These are phyloP conservation scores for Nectriaceae sp. DNA, from an alignment of 2,329 filamentous ascomycete species.

Conservation along the genomic window DNA sequence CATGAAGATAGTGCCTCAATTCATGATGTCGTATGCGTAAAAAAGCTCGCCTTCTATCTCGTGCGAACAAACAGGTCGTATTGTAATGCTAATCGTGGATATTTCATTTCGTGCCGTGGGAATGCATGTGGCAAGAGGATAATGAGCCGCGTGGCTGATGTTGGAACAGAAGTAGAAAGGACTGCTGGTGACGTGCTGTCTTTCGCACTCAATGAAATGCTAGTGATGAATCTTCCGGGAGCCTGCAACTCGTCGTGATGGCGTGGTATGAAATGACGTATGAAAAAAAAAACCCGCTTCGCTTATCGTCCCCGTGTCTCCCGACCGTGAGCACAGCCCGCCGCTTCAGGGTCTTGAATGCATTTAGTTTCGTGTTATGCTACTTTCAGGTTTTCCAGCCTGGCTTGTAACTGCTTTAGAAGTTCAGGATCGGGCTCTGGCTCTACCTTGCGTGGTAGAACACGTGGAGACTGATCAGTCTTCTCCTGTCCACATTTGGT, in stretches of 20 bases:
- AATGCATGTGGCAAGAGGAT: constrained; percentile 6
- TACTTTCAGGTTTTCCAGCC: constrained; percentile 48
- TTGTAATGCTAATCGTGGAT: constrained; percentile 9
- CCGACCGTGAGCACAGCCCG: too few species aligned
- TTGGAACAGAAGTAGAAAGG: constrained; percentile 20
- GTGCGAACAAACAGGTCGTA: constrained; percentile 16
- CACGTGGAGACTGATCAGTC: constrained; percentile 60
- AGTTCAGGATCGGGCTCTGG: constrained; percentile 63
- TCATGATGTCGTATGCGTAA: constrained; percentile 26
- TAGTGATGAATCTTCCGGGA: neutral
- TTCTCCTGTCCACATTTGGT: constrained; percentile 61
- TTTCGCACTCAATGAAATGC: constrained; percentile 15
- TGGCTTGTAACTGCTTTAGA: constrained; percentile 57
- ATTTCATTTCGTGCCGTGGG: constrained; percentile 12
- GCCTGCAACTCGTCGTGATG: constrained; percentile 10
- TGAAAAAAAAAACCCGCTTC: constrained; percentile 22
- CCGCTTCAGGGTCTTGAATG: too few species aligned
- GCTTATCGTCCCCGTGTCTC: constrained; percentile 22
- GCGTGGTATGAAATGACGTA: constrained; percentile 15
- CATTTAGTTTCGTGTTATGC: constrained; percentile 19
- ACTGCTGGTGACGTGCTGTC: constrained; percentile 11
- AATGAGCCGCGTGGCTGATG: constrained; percentile 18
- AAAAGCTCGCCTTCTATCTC: constrained; percentile 15
- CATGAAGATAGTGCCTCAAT: constrained; percentile 21
- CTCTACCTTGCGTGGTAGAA: constrained; percentile 60